Evolutionary conservation across 2,329 filamentous ascomycete species (phyloP), one percentile per base, ranked within the genome.

Genomic region (Truncatella angustata): DNA sequence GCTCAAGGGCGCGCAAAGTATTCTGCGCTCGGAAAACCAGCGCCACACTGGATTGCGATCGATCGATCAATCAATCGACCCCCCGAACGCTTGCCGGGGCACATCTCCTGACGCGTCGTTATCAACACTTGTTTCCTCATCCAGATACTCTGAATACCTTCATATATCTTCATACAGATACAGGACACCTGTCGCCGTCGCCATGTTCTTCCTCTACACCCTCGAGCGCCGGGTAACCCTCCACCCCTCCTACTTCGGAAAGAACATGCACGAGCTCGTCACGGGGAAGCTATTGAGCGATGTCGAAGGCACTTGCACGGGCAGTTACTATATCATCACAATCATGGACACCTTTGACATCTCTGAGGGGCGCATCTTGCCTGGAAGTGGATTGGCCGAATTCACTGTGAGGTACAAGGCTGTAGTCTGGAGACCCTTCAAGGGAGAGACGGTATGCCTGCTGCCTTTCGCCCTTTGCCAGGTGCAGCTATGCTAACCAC

Each of bases 191-290:
- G n/a, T n/a, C n/a, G n/a, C n/a, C n/a, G 4, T 58, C 72, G 74
- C 58, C 63, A 99, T 99, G 94, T 99, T 97, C 74, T 99, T 99
- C 78, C 89, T 99, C 59, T 91, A 96, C 74, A 93, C 96, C 68
- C 87, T 97, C 73, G 91, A 96, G 75, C 91, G 93, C 68, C 88
- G 90, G 67, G 92, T 97, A 65, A 92, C 91, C 62, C 83, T 99
- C 66, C 94, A 99, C 68, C 94, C 94, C 24, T 97, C 93, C 11
- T 99, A 95, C 76, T 97, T 99, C 69, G 92, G 92, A 53, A 87
- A 90, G 57, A 91, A 94, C 68, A 95, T 97, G 78, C 87, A 93
- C 63, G 88, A 95, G 61, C 86, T 96, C 63, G 89, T 99, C 36
- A 93, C 89, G 48, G 87, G 88, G 61, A 91, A 93, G 71, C 84